Conservation (phyloP, 768 basidiomycete species). For the Cystobasidium ongulense region DNA sequence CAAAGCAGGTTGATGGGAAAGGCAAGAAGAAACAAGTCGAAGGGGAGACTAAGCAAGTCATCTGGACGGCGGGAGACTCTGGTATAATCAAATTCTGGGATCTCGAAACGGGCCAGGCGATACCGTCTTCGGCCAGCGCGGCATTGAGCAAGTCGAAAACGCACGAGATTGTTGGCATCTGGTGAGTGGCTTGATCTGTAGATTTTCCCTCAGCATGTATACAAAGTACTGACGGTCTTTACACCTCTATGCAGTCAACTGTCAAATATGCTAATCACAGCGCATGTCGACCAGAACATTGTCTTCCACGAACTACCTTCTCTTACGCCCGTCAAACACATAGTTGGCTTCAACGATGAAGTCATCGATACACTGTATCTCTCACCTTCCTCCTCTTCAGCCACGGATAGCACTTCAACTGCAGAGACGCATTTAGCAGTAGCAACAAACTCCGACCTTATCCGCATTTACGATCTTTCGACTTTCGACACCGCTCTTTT, state of each 20-base stretch:
- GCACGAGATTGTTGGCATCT: slow-evolving; percentile 70
- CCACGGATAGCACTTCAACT: slow-evolving; percentile 34
- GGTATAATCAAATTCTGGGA: slow-evolving; percentile 82
- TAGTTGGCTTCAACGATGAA: slow-evolving; percentile 97
- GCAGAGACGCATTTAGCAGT: slow-evolving; percentile 72
- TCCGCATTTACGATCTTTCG: slow-evolving; percentile 73
- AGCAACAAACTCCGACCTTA: slow-evolving; percentile 93
- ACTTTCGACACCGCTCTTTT: slow-evolving; percentile 76
- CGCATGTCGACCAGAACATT: slow-evolving; percentile 96
- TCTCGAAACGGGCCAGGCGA: slow-evolving; percentile 56
- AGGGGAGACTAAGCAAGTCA: slow-evolving; percentile 8
- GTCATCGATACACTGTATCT: slow-evolving; percentile 84
- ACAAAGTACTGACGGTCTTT: not conserved
- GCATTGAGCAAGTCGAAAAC: slow-evolving; percentile 46
- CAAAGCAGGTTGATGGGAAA: slow-evolving; percentile 44
- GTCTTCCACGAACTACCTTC: slow-evolving; percentile 72
- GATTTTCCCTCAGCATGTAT: not conserved
- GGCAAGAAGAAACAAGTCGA: slow-evolving; percentile 40
- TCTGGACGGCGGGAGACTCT: slow-evolving; percentile 87
- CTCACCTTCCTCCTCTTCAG: slow-evolving; percentile 47
- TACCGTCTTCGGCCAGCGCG: slow-evolving; percentile 49
- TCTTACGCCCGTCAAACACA: slow-evolving; percentile 62
- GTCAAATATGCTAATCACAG: slow-evolving; percentile 54
- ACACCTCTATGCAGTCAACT: not conserved
- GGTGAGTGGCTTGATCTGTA: slow-evolving; percentile 55